Evolutionary conservation across 164 flowering plant species (phyloP), one percentile per base, ranked within the genome.

Genomic region (Warburgia ugandensis): DNA sequence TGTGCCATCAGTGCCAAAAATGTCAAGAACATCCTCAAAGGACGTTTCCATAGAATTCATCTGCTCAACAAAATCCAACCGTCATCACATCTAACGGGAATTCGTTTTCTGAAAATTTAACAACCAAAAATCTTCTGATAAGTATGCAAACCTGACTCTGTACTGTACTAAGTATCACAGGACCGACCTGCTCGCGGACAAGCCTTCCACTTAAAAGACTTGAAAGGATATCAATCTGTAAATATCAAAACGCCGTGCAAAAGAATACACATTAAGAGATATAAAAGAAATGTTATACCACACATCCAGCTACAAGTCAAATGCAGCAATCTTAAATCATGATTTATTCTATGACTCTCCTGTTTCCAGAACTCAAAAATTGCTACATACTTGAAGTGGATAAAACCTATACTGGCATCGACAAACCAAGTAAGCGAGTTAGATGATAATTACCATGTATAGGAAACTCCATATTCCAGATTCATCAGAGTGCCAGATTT

Each of bases 101-200:
- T 39, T 19, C 19, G 7, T 9, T 16, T 12, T 39, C 20, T 16
- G 19, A 6, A 19, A 38, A 48, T 21, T 3, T 26, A 53, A 22
- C 63, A 22, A 21, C 27, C 4, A 35, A n/a, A 48, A 44, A 8
- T 14, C 27, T 11, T 19, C 29, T 16, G 20, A 21, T 3, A 28
- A 26, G 22, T 9, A 14, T 9, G 42, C 12, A 3, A 77, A 86
- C 97, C 94, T 90, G 97, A 69, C 89, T 84, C 54, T 84, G 91
- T 1, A 84, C 94, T 38, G 94, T 95, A 75, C 86, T 91, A 22
- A 86, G 66, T 86, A 91, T 79, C n/a, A 89, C 95, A 0, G 97
- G 97, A 39, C 91, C 95, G 17, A 90, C 82, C 31, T 78, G 77
- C 53, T 86, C 97, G 27, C 94, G 81, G 2, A 91, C 97, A 45